phyloP scores from a whole-genome alignment of 208 protist species.

The Leishmania gerbilli region DNA sequence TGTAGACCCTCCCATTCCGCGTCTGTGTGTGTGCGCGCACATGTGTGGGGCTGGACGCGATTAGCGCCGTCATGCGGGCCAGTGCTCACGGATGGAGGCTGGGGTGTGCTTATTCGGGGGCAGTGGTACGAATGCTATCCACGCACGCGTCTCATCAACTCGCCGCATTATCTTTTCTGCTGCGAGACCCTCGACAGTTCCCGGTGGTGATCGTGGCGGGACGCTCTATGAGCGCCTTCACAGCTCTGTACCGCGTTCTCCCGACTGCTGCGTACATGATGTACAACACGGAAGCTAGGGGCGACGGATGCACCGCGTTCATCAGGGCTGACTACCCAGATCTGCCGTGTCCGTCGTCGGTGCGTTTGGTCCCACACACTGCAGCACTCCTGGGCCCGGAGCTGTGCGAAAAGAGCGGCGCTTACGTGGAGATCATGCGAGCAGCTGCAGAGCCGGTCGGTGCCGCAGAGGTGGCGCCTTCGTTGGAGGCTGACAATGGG shows the following conservation, averaged over 20 bases:
- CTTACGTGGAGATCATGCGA: constrained; percentile 11
- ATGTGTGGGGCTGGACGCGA: not conserved
- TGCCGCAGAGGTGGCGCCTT: not conserved
- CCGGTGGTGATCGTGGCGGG: constrained; percentile 30
- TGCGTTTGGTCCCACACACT: constrained; percentile 38
- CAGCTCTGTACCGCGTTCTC: constrained; percentile 25
- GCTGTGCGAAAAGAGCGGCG: not conserved
- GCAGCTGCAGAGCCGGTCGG: not conserved
- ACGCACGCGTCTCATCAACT: not conserved
- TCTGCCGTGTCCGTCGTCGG: not conserved
- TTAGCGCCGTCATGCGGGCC: not conserved
- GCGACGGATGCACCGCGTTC: not conserved
- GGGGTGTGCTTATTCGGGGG: not conserved
- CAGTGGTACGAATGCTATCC: not conserved
- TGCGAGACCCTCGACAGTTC: constrained; percentile 3
- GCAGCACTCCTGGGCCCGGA: constrained; percentile 8
- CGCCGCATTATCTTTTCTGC: not conserved
- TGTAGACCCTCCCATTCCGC: not conserved
- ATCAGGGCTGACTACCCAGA: not conserved
- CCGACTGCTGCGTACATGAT: constrained; percentile 6
- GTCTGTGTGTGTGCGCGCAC: not conserved
- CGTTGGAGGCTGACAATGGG: not conserved
- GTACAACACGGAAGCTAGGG: not conserved
- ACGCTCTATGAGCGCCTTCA: constrained; percentile 9
- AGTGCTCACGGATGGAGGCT: not conserved